Evolutionary conservation across 805 yeast species (phyloP), one percentile per base, ranked within the genome.

Genomic region (Debaryomyces prosopidis): DNA sequence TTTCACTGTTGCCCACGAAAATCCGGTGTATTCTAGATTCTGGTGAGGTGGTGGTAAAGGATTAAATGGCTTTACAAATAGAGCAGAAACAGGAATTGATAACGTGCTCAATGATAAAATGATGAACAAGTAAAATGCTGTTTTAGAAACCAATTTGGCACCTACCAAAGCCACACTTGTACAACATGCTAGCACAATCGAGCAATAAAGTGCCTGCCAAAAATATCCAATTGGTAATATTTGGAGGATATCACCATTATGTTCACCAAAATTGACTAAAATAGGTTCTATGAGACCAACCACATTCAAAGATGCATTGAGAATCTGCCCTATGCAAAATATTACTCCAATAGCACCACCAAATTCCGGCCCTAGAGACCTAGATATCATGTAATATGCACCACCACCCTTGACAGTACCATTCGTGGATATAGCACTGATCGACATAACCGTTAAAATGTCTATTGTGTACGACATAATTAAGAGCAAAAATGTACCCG

Each of bases 401-500:
- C 99, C 99, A 12, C 99, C 99, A 11, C 98, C 98, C 54, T 90
- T 80, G 2, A 94, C 98, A 0, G 96, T 89, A 17, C 99, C 99
- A 60, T 94, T 94, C 1, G 99, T 94, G 2, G 97, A 89, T 49
- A 94, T 94, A 1, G 99, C 99, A 44, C 96, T 87, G 47, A 94
- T 84, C 16, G 96, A 88, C 53, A 94, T 66, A 0, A 96, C 89
- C 0, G 99, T 94, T 45, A 94, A 71, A 5, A 89, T 71, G 60
- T 92, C 86, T 50, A 94, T 89, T 3, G 81, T 60, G 62, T 91
- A 94, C 39, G 96, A 86, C 62, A 89, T 62, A 2, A 84, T 44
- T 32, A 94, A 69, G 17, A 92, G 66, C 1, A 80, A 65, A 18
- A 90, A 55, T 3, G 96, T 76, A 4, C 97, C 97, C 14, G 86